Evolutionary conservation across 768 basidiomycete genomes (phyloP), one percentile per base, ranked within the genome.

Genomic region (Trichaptum fuscoviolaceum): DNA sequence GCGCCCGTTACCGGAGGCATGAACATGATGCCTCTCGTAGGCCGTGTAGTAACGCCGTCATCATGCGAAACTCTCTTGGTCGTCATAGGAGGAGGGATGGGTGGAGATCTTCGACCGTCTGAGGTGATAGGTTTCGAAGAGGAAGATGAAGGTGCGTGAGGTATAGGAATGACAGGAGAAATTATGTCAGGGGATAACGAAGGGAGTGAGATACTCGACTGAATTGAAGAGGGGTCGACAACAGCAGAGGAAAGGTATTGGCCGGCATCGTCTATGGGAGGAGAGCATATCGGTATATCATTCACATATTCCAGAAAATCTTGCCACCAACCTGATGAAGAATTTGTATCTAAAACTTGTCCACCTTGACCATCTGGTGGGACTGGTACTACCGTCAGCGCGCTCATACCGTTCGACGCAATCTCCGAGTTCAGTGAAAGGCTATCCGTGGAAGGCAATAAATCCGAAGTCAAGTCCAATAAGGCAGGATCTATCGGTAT

Each of bases 401-500:
- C 30, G 30, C 8, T 8, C 30, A 30, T 3, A 30, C 30, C 30
- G 8, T 2, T 30, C 30, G 30, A 3, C 42, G 3, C 42, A 15
- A 20, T 52, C 42, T 12, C 42, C 3, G 42, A 20, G 15, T 20
- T 52, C 42, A 20, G 15, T 4, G 42, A 20, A 12, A 12, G 12
- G 15, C 12, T 20, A 12, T 5, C 20, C 20, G 42, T 20, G 2
- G 42, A 52, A 52, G 42, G 42, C 42, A 52, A 20, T 15, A 15
- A 52, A 52, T 52, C 20, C 15, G 42, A 12, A 20, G 66, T 57
- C 17, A 71, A 24, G 18, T 65, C 65, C 20, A 72, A 57, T 1
- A 73, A 66, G 23, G 42, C 27, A 15, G 72, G 72, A n/a, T 73
- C 71, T 20, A 73, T 73, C 63, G 62, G 42, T 52, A 52, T 52